Evolutionary conservation across 306 rosid genomes (phyloP).

Genomic region (Acmispon strigosus): DNA sequence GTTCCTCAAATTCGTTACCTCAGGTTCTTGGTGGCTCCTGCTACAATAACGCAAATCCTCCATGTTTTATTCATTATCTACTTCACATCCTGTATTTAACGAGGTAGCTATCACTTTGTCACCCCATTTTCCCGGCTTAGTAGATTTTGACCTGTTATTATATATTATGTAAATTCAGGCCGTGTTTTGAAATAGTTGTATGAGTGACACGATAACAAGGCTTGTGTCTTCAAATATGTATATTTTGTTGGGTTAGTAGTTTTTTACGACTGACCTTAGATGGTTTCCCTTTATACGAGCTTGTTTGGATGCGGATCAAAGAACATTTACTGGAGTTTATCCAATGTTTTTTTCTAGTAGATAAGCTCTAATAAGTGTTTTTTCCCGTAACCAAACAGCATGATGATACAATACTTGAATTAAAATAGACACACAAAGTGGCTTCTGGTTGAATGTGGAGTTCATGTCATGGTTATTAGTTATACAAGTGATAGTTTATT

Average conservation of each 20-base stretch:
- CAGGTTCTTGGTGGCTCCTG: slow-evolving; percentile 14
- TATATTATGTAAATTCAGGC: slow-evolving; percentile 1
- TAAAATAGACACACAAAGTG: neutral
- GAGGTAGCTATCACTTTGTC: slow-evolving; percentile 11
- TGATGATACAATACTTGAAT: neutral
- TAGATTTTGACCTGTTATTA: neutral
- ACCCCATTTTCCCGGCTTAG: neutral
- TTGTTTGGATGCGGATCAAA: too few species aligned
- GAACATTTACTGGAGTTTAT: too few species aligned
- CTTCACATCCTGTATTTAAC: neutral
- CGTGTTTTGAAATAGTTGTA: slow-evolving; percentile 5
- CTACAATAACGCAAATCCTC: neutral
- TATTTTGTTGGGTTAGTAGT: neutral
- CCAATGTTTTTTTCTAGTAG: too few species aligned
- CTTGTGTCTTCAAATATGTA: neutral
- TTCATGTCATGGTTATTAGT: too few species aligned
- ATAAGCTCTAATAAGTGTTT: too few species aligned
- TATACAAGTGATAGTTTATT: too few species aligned
- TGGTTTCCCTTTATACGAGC: neutral
- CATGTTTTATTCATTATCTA: neutral
- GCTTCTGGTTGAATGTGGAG: neutral
- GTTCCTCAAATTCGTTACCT: slow-evolving; percentile 7
- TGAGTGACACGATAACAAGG: neutral
- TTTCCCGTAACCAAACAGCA: too few species aligned
- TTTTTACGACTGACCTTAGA: neutral